Percentiles rank a stretch among this genome's conserved stretches.
These are phyloP conservation scores for Pichiaceae sp. DNA, from an alignment of 1,139 yeast genomes.

Conservation along the genomic window DNA sequence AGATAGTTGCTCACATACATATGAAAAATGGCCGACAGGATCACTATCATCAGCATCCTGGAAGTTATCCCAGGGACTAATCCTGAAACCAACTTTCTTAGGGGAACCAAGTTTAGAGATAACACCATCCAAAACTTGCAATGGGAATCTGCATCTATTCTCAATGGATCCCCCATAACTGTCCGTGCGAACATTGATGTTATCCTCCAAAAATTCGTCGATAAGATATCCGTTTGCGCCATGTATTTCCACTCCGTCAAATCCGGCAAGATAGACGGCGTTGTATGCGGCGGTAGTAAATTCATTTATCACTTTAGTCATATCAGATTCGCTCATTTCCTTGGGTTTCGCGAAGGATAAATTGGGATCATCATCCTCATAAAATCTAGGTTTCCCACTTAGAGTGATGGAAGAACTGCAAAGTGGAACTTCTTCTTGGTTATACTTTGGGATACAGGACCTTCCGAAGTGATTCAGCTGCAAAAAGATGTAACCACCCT, in stretches of 20 bases:
- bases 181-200: conserved; percentile 37
- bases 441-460: too few species aligned
- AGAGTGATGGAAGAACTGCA: too few species aligned
- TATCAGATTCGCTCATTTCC: too few species aligned
- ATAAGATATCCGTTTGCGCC: conserved; percentile 44
- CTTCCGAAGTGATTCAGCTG: too few species aligned
- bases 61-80: conserved; percentile 49
- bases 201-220: conserved; percentile 31
- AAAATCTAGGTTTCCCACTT: too few species aligned
- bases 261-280: conserved; percentile 36
- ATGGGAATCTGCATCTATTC: conserved; percentile 29
- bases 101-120: conserved; percentile 22
- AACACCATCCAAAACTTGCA: conserved; percentile 31
- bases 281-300: conserved; percentile 39
- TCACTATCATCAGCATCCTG: conserved; percentile 30
- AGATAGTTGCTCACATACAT: too few species aligned
- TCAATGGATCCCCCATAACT: conserved; percentile 44
- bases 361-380: too few species aligned
- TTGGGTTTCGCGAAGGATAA: too few species aligned
- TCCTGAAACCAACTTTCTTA: conserved; percentile 42
- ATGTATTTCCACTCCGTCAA: conserved; percentile 44
- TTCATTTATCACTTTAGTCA: too few species aligned
- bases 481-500: too few species aligned
- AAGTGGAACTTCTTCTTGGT: too few species aligned
- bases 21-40: too few species aligned